Evolutionary conservation across 2,329 filamentous ascomycete genomes (phyloP).

Genomic region (Parascedosporium putredinis): DNA sequence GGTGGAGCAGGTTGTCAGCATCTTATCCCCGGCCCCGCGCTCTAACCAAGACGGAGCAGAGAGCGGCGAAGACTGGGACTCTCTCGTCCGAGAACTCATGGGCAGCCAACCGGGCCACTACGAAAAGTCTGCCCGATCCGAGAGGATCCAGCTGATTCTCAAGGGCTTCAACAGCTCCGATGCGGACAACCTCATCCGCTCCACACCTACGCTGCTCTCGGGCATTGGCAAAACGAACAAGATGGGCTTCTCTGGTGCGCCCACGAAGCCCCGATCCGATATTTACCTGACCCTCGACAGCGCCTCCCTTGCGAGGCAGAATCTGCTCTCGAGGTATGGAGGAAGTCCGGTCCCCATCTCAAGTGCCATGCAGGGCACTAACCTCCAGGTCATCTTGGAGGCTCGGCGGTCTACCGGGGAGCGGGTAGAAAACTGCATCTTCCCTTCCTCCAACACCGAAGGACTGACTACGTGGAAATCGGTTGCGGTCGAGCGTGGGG

Average conservation of each 20-base stretch:
- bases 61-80: conserved; percentile 58
- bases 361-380: conserved; percentile 51
- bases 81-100: conserved; percentile 62
- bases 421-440: conserved; percentile 80
- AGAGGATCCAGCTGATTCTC: conserved; percentile 69
- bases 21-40: conserved; percentile 59
- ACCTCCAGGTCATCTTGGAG: conserved; percentile 81
- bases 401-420: conserved; percentile 71
- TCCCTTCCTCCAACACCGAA: conserved; percentile 69
- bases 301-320: conserved; percentile 68
- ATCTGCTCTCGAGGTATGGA: conserved; percentile 51
- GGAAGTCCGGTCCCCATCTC: conserved; percentile 68
- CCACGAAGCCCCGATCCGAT: conserved; percentile 78
- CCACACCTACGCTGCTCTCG: conserved; percentile 78
- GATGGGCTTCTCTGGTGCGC: conserved; percentile 88
- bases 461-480: conserved; percentile 82
- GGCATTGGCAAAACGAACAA: conserved; percentile 72
- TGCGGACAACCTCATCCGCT: conserved; percentile 69
- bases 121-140: conserved; percentile 60
- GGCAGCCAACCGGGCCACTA: conserved; percentile 65
- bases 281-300: conserved; percentile 85
- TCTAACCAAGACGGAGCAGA: conserved; percentile 46
- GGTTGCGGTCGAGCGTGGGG: conserved; percentile 65
- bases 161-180: conserved; percentile 70
- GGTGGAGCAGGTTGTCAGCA: conserved; percentile 61